Percentiles rank a stretch among this genome's conserved stretches.
Evolutionary conservation across 768 basidiomycete genomes (phyloP).

Genomic region (Mycena kentingensis): DNA sequence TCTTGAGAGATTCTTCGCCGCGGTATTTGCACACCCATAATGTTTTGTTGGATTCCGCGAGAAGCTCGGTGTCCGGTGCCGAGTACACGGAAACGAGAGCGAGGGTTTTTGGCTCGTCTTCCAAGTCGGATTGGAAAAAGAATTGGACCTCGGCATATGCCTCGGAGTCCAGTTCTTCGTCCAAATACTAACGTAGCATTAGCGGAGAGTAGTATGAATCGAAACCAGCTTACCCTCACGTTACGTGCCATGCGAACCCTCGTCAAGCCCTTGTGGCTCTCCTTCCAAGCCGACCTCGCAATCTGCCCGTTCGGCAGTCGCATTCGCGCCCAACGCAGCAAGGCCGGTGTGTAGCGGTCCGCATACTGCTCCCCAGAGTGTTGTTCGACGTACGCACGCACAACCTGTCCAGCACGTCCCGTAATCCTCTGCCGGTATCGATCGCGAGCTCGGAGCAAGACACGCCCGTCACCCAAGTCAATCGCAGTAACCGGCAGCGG

Average conservation of each 20-base stretch:
- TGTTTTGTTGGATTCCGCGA: constrained; percentile 11
- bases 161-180: neutral
- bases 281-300: constrained; percentile 21
- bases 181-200: neutral
- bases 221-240: constrained; percentile 2
- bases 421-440: constrained; percentile 7
- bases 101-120: constrained; percentile 5
- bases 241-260: constrained; percentile 15
- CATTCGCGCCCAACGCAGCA: constrained; percentile 21
- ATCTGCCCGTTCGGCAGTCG: constrained; percentile 29
- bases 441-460: constrained; percentile 10
- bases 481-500: constrained; percentile 3
- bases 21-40: constrained; percentile 5
- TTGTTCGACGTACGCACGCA: neutral
- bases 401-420: neutral
- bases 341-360: neutral
- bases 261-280: constrained; percentile 5
- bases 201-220: neutral
- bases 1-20: neutral
- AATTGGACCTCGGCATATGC: constrained; percentile 19
- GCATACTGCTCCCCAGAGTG: neutral
- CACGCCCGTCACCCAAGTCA: constrained; percentile 13
- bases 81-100: constrained; percentile 14
- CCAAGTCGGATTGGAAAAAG: constrained; percentile 23
- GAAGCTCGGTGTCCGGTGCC: constrained; percentile 6